Base-by-base conservation (phyloP, 345 rosid genomes). In the Salix viminalis region DNA sequence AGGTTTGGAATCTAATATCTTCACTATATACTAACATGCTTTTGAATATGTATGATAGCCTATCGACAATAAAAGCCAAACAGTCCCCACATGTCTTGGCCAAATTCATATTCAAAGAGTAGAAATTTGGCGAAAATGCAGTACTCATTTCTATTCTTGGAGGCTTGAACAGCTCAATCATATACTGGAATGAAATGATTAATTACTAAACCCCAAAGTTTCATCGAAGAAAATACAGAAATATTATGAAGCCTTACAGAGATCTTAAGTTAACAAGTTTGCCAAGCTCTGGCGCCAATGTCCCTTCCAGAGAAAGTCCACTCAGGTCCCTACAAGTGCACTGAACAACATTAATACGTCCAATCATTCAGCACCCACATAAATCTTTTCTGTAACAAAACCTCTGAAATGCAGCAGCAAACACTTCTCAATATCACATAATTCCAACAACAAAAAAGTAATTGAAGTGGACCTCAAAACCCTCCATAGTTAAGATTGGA, bases 221-320 rank as follows among this genome's bases (percentile, higher is more conserved):
- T 24, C 62, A 56, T 56, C 2, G 10, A n/a, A 66, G 44, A 66
- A 34, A 37, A 8, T 18, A 66, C n/a, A 66, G 76, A 34, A 56
- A 61, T 39, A 76, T 52, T 52, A 52, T 28, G 72, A 62, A 61
- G 65, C 11, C 92, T 91, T 90, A 93, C 98, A 95, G 85, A 78
- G 85, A 91, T 87, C 74, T 87, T 77, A 95, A 81, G 81, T 88
- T 84, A 69, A 70, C 79, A 70, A 95, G 84, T 83, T 90, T 90
- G 72, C 92, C 90, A 54, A 95, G 86, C 84, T 87, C 98, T 1
- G 93, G 89, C 4, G 92, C 83, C 79, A 93, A 81, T n/a, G 89
- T 85, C 72, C 99, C 97, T 84, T 86, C 82, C 80, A 95, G 77
- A 36, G 85, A 87, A 83, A 75, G 89, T 34, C 85, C 86, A 73